Base-by-base conservation (phyloP, 495 filamentous ascomycete genomes). In the Parmelia sp. region DNA sequence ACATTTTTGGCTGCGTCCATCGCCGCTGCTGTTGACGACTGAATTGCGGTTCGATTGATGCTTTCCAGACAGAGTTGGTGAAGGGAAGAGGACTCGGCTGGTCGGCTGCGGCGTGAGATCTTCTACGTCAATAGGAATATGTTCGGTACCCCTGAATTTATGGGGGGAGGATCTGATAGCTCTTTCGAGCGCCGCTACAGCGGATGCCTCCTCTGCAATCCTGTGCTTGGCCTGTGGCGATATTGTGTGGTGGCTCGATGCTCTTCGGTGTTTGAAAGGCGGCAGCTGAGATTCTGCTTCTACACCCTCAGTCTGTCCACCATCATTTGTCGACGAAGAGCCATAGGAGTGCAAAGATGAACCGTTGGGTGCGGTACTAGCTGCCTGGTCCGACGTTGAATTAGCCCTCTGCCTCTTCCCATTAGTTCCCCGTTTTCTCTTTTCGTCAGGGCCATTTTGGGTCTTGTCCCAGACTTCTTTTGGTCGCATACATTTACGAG, bases 401-500 rank as follows among this genome's bases (percentile, higher is more conserved):
- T 57, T 61, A 36, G 57, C 29, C 39, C 58, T 58, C 23, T 47
- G 61, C 53, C 60, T 65, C 39, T 60, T 68, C 10, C 44, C 42
- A 58, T 74, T 73, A 0, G 74, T 68, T 7, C 74, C 69, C 10
- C 79, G 73, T 64, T 82, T 82, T 59, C 73, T 75, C 66, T 78
- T 80, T 63, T 78, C 68, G 71, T 75, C 60, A 66, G 66, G 64
- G 70, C 27, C 68, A 72, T 36, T 69, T 66, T 36, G 72, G 35
- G 86, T 80, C 61, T 88, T 88, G 65, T 87, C 86, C 93, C 93
- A 98, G 64, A 86, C 84, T 53, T 90, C 84, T 57, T 85, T 79
- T 2, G 94, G 94, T 11, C 94, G 84, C 81, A 96, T 96, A 36
- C 73, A 79, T 71, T 89, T 91, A 71, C 87, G 90, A 68, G 96